A percentile compares a stretch with the other conserved stretches of the same genome.
phyloP scores from a whole-genome alignment of 257 asterid species.

The Gentiana dahurica region DNA sequence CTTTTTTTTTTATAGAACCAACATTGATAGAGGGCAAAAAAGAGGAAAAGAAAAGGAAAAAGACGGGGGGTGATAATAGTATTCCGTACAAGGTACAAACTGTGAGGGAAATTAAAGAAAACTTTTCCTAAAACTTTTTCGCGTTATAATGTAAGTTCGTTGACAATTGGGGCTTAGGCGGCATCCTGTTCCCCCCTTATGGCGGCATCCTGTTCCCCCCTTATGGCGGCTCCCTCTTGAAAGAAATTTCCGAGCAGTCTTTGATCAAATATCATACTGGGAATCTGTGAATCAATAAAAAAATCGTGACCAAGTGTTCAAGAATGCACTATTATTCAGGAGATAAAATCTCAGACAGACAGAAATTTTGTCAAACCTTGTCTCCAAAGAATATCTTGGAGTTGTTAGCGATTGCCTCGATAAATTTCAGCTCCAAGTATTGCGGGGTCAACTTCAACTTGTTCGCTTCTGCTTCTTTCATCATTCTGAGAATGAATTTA shows the following conservation, averaged over 20 bases:
- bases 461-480: conserved; percentile 93
- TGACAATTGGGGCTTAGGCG: no score
- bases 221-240: conserved; percentile 29
- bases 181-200: no score
- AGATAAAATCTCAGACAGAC: background rate
- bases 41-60: no score
- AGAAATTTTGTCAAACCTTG: conserved; percentile 38
- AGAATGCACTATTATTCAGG: background rate
- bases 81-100: no score
- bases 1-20: no score
- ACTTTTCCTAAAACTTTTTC: no score
- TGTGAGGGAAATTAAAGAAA: no score
- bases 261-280: conserved; percentile 76
- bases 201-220: conserved; percentile 17
- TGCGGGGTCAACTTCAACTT: conserved; percentile 80
- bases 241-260: conserved; percentile 66
- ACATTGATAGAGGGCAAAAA: no score
- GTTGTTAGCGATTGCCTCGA: conserved; percentile 86
- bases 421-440: conserved; percentile 74
- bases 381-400: conserved; percentile 87
- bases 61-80: no score
- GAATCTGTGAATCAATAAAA: conserved; percentile 37
- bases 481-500: conserved; percentile 30
- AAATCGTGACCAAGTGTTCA: no score
- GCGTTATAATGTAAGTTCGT: no score